A percentile compares a stretch with the other conserved stretches of the same genome.
Conservation (phyloP, 305 asterid species). For the Fraxinus xanthoxyloides region DNA sequence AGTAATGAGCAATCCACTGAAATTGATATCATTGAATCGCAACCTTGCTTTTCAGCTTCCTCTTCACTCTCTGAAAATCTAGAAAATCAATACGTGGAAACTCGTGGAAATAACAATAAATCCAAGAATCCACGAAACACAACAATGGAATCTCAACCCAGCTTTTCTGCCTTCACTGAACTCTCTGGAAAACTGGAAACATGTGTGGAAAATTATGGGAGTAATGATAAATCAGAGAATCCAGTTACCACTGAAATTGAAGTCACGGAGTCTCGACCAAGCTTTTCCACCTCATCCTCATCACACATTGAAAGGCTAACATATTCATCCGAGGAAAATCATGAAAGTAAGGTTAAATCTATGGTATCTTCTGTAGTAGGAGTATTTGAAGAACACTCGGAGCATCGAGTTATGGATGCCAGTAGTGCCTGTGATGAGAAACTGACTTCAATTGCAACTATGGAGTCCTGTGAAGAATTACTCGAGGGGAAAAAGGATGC, state of each 20-base stretch:
- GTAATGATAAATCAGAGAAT: conserved; percentile 21
- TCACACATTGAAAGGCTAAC: conserved; percentile 43
- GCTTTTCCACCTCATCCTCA: conserved; percentile 56
- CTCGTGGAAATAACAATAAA: background rate
- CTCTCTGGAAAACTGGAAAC: conserved; percentile 30
- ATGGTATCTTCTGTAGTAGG: conserved; percentile 24
- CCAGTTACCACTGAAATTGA: conserved; percentile 47
- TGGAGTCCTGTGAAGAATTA: conserved; percentile 29
- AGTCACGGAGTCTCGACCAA: conserved; percentile 45
- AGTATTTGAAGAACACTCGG: conserved; percentile 27
- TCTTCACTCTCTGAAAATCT: conserved; percentile 36
- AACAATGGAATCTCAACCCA: conserved; percentile 17
- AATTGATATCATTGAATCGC: conserved; percentile 33
- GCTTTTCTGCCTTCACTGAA: conserved; percentile 30
- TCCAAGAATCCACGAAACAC: background rate
- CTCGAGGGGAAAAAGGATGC: conserved; percentile 27
- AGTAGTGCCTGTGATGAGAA: conserved; percentile 37
- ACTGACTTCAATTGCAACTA: conserved; percentile 18
- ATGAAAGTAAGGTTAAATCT: conserved; percentile 32
- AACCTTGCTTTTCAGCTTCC: conserved; percentile 27
- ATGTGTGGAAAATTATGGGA: conserved; percentile 22
- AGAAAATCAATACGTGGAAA: conserved; percentile 14
- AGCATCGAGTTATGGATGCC: conserved; percentile 37
- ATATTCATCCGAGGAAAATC: conserved; percentile 29
- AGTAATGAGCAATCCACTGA: conserved; percentile 37